Evolutionary conservation across 2,329 filamentous ascomycete species (phyloP).

Genomic region (Aspergillus fischeri): DNA sequence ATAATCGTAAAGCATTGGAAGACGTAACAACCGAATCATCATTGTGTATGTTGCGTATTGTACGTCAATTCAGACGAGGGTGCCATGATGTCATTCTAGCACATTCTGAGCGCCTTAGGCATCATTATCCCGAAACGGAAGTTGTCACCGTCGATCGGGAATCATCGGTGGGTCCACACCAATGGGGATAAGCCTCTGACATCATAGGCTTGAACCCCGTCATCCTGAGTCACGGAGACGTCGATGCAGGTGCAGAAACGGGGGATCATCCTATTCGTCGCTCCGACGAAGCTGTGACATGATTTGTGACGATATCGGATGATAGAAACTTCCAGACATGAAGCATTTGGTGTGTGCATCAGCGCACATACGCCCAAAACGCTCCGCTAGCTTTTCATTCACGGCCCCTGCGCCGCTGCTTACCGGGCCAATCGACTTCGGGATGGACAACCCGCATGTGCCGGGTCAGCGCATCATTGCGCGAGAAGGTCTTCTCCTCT

Average conservation of each 20-base stretch:
- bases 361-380: not conserved
- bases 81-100: conserved; percentile 18
- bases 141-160: conserved; percentile 14
- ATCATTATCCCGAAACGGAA: conserved; percentile 10
- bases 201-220: conserved; percentile 17
- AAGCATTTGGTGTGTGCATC: conserved; percentile 1
- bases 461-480: conserved; percentile 87
- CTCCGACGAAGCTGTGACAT: not conserved
- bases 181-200: conserved; percentile 16
- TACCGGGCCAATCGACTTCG: conserved; percentile 76
- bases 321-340: not conserved
- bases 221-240: conserved; percentile 10
- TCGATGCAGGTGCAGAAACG: not conserved
- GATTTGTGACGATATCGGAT: not conserved
- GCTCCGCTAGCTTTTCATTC: conserved; percentile 23
- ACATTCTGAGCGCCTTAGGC: conserved; percentile 8
- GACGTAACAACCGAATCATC: not conserved
- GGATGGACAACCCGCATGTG: conserved; percentile 95
- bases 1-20: not conserved
- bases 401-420: conserved; percentile 43
- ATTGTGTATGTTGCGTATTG: not conserved
- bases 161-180: conserved; percentile 14
- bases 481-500: conserved; percentile 94
- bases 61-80: conserved; percentile 7
- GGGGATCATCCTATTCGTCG: conserved; percentile 8